Evolutionary conservation across 805 yeast species (phyloP).

Genomic region (Candida oleophila): DNA sequence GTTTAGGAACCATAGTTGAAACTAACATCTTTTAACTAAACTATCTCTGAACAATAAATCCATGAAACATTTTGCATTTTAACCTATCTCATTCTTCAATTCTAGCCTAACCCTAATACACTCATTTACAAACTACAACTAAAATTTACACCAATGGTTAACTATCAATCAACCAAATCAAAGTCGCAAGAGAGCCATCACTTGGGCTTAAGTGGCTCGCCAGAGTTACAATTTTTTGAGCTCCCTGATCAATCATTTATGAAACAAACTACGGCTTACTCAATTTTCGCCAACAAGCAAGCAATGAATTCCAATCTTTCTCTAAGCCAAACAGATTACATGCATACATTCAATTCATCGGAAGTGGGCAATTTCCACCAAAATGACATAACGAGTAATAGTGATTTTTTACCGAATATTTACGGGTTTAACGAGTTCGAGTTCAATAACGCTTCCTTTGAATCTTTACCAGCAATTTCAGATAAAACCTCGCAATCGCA

Average conservation of each 20-base stretch:
- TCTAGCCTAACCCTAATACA: neutral
- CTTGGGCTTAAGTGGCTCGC: neutral
- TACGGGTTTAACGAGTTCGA: constrained; percentile 3
- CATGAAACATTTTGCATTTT: neutral
- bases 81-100: neutral
- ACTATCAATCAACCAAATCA: neutral
- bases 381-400: neutral
- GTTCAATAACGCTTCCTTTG: constrained; percentile 5
- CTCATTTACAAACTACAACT: neutral
- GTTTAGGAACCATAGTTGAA: no score
- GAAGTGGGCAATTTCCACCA: neutral
- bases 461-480: constrained; percentile 1
- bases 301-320: constrained; percentile 15
- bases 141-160: neutral
- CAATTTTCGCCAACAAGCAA: constrained; percentile 10
- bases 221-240: neutral
- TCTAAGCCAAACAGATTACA: constrained; percentile 6
- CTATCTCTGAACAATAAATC: neutral
- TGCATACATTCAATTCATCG: neutral
- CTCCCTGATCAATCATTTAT: constrained; percentile 5
- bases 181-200: constrained; percentile 1
- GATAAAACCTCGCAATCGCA: constrained; percentile 1
- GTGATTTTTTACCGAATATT: constrained; percentile 4
- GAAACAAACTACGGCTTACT: constrained; percentile 2
- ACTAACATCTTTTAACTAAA: no score